These are phyloP conservation scores for Fusarium globosum DNA, from an alignment of 2,329 filamentous ascomycete species.

Conservation along the genomic window DNA sequence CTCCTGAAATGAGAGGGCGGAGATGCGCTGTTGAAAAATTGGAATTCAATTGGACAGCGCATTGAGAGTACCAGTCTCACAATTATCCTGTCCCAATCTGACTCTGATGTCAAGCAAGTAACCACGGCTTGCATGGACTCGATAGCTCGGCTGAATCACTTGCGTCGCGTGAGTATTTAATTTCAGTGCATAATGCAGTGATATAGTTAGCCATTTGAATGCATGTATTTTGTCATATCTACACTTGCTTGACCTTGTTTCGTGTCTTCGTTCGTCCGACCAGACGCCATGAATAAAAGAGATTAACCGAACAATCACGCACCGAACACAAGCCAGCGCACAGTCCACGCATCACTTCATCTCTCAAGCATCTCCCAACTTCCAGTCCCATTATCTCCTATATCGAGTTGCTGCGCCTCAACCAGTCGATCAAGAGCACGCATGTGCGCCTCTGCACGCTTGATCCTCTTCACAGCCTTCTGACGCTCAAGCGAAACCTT, in stretches of 20 bases:
- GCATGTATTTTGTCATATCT: neutral
- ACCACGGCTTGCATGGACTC: too few species aligned
- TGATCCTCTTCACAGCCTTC: neutral
- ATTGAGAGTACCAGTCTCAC: too few species aligned
- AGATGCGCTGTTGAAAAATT: too few species aligned
- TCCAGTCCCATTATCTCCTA: neutral
- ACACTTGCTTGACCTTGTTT: neutral
- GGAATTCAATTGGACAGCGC: too few species aligned
- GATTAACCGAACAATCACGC: too few species aligned
- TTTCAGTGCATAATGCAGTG: neutral
- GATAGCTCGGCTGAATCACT: too few species aligned
- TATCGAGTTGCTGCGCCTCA: neutral
- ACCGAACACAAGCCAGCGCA: too few species aligned
- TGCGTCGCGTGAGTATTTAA: rapidly evolving
- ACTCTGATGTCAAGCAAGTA: too few species aligned
- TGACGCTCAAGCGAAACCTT: neutral
- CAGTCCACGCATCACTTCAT: neutral
- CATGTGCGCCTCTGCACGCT: neutral
- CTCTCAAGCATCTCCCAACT: neutral
- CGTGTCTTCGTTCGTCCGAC: neutral
- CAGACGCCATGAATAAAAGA: too few species aligned
- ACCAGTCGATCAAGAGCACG: neutral
- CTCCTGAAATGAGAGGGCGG: too few species aligned
- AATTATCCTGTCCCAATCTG: too few species aligned
- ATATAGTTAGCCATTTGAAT: neutral